These are phyloP conservation scores for Boletus coccyginus DNA, from an alignment of 768 basidiomycete genomes.

Conservation along the genomic window DNA sequence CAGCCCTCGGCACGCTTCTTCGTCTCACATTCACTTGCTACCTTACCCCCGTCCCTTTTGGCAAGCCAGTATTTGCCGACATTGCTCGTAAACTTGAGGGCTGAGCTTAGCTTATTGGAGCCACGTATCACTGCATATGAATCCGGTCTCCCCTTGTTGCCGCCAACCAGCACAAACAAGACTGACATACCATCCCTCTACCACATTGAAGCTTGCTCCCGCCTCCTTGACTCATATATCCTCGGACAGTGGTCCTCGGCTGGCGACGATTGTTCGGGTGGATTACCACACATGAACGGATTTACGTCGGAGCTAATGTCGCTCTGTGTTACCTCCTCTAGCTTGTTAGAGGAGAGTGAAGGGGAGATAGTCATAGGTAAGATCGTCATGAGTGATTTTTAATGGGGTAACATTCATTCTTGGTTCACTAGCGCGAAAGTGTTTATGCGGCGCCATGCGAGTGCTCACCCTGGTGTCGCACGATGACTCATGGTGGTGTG, in stretches of 20 bases:
- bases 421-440: slow-evolving; percentile 37
- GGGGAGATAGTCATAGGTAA: slow-evolving; percentile 19
- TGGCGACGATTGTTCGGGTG: slow-evolving; percentile 9
- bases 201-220: slow-evolving; percentile 54
- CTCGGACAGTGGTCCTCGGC: slow-evolving; percentile 51
- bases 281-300: slow-evolving; percentile 13
- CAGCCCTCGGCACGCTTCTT: slow-evolving; percentile 58
- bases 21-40: slow-evolving; percentile 46
- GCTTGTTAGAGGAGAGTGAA: slow-evolving; percentile 27
- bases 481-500: slow-evolving; percentile 54
- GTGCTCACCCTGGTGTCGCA: slow-evolving; percentile 74
- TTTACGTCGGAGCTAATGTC: slow-evolving; percentile 48
- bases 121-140: slow-evolving; percentile 38
- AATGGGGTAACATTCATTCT: not conserved
- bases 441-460: slow-evolving; percentile 57
- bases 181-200: slow-evolving; percentile 37
- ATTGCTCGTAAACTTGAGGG: slow-evolving; percentile 32
- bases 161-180: slow-evolving; percentile 16
- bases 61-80: slow-evolving; percentile 26
- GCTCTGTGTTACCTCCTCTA: slow-evolving; percentile 50
- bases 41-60: slow-evolving; percentile 47
- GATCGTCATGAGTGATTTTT: not conserved
- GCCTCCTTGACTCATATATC: slow-evolving; percentile 60
- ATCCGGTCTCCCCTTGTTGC: slow-evolving; percentile 41
- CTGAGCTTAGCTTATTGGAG: slow-evolving; percentile 40